Evolutionary conservation across 768 basidiomycete genomes (phyloP), one percentile per base, ranked within the genome.

Genomic region (Dioszegia hungarica): DNA sequence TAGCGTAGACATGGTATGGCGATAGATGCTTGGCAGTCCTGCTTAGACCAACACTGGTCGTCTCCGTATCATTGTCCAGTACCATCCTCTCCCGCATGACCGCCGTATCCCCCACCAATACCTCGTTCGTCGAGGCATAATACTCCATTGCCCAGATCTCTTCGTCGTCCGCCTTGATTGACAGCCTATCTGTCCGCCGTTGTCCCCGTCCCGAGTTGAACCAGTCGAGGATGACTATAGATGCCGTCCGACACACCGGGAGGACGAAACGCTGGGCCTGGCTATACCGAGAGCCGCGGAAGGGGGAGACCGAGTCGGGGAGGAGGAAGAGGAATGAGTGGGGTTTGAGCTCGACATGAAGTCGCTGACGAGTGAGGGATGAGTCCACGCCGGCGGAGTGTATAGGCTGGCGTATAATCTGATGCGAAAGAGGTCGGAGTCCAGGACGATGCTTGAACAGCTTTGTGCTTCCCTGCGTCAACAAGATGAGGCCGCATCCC

Each of bases 221-320:
- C 90, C 92, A 95, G 72, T 97, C 94, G 15, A 98, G 81, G 0
- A 93, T 75, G 38, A 89, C 81, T 8, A 86, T 78, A 12, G 87
- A 88, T 9, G 86, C 68, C 1, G 73, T 54, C 10, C 44, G 81
- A 39, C 79, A 80, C 36, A 66, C 66, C 9, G 80, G 80, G 33
- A 95, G 80, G 53, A 79, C 77, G 76, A 97, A 91, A 38, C 80
- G 84, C 79, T 98, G 94, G 2, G 79, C 77, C 72, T 97, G 93
- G 57, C 82, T 81, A 77, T 98, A 98, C 0, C 82, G 82, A 8
- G 94, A 89, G 20, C 81, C 79, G 25, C 83, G 82, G 78, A 94
- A 98, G 75, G 92, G 95, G 20, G 92, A 90, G 45, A 95, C 89
- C 22, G 92, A 90, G 68, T 94, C 88, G 0, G 92, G 93, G 27